Base-by-base conservation (phyloP, 2,329 filamentous ascomycete species). In the Metarhizium sp. region DNA sequence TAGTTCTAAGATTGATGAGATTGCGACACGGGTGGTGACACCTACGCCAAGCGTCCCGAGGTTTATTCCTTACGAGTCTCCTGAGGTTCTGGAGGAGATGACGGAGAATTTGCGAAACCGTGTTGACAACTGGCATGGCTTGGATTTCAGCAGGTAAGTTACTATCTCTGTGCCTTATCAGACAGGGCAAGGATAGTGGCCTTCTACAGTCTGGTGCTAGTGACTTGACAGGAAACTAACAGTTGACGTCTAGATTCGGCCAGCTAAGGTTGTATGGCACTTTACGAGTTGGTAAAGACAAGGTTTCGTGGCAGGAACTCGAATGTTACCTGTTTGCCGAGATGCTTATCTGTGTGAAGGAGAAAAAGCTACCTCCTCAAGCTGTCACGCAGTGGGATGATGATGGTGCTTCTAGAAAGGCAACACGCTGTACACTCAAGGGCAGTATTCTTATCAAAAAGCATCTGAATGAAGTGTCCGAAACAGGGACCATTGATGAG, bases 341-440 rank as follows among this genome's bases (percentile, higher is more conserved):
- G 74, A 99, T 99, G 94, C 87, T 99, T 64, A 99, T 99, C 61
- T 99, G 94, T 67, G 91, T 99, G 58, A 99, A 97, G 73, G 94
- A 97, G 73, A 97, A 96, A 80, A 96, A 92, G 74, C 71, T 78
- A 8, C 69, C 76, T 62, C 76, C 43, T 2, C 68, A 71, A 29
- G 54, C 64, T 64, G 58, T 79, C 43, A 79, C 82, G 52, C 82
- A 88, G 60, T 92, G 88, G 81, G 86, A 84, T 52, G 82, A 82
- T 53, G 74, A 74, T 18, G 75, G 76, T 4, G 67, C 76, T 1
- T 79, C 78, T 25, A 79, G 80, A 55, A 92, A 87, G 68, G 76
- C 81, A 10, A 84, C 84, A 3, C 84, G 89, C 60, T 96, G 88
- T 75, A 95, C 92, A 0, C 77, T 99, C 46, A 99, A 99, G 73